phyloP scores from a whole-genome alignment of 805 yeast genomes.

The Metschnikowia lochheadii region DNA sequence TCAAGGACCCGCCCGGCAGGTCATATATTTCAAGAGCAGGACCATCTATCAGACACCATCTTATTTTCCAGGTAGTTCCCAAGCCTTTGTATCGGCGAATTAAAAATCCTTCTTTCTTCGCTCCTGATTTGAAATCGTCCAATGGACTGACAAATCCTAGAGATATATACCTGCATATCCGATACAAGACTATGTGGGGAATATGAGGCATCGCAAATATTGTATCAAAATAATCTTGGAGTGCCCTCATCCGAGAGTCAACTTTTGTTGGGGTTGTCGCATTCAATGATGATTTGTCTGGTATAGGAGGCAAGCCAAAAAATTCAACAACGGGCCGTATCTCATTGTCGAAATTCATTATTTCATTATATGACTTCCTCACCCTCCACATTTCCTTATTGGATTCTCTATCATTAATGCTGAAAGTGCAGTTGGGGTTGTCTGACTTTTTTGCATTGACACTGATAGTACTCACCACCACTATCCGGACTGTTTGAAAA shows the following conservation, averaged over 20 bases:
- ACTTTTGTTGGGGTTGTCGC: slow-evolving; percentile 62
- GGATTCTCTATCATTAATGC: slow-evolving; percentile 58
- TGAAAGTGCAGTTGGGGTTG: slow-evolving; percentile 58
- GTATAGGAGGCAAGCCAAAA: slow-evolving; percentile 58
- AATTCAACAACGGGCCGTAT: slow-evolving; percentile 49
- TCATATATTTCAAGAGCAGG: slow-evolving; percentile 56
- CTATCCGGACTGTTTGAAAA: slow-evolving; percentile 46
- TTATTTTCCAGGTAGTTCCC: slow-evolving; percentile 60
- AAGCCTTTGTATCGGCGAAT: slow-evolving; percentile 62
- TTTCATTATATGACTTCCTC: slow-evolving; percentile 56
- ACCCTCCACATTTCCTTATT: slow-evolving; percentile 72
- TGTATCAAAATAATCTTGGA: slow-evolving; percentile 58
- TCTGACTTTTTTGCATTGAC: slow-evolving; percentile 39
- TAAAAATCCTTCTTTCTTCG: slow-evolving; percentile 59
- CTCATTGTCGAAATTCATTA: slow-evolving; percentile 57
- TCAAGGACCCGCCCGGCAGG: slow-evolving; percentile 46
- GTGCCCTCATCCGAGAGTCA: slow-evolving; percentile 51
- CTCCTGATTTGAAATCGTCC: slow-evolving; percentile 50
- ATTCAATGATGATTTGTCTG: slow-evolving; percentile 57
- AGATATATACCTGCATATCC: slow-evolving; percentile 63
- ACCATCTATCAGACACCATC: slow-evolving; percentile 66
- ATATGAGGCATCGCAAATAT: slow-evolving; percentile 55
- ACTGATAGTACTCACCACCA: slow-evolving; percentile 46
- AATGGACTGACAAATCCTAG: slow-evolving; percentile 61
- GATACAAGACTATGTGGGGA: slow-evolving; percentile 47